phyloP scores from a whole-genome alignment of 306 rosid species.

The Lithocarpus polystachyus region DNA sequence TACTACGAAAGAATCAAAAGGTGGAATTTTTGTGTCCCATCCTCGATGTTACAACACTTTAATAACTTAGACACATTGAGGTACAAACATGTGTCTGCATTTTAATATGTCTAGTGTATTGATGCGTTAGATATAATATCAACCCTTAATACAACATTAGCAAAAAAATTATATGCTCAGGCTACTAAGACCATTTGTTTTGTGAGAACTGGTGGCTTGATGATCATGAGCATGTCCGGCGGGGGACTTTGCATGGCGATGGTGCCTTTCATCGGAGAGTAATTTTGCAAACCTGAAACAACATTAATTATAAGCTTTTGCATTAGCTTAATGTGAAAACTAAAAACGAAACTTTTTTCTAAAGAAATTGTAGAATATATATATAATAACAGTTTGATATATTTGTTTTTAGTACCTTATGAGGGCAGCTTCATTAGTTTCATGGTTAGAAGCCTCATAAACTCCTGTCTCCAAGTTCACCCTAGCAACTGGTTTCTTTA shows the following conservation, averaged over 20 bases:
- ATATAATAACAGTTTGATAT: background rate
- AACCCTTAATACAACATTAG: background rate
- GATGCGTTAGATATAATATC: too few relatives aligned
- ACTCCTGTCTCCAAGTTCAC: conserved; percentile 46
- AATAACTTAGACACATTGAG: too few relatives aligned
- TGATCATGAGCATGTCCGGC: conserved; percentile 10
- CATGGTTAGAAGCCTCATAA: conserved; percentile 20
- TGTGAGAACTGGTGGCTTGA: background rate
- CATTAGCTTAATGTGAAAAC: background rate
- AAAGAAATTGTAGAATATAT: background rate
- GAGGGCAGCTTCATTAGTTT: conserved; percentile 54
- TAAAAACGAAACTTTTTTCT: background rate
- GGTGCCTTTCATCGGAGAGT: conserved; percentile 46
- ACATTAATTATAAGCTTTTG: background rate
- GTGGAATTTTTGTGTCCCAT: background rate
- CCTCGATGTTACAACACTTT: background rate
- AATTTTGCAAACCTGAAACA: conserved; percentile 43
- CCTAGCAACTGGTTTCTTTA: conserved; percentile 52
- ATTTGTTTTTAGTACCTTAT: conserved; percentile 22
- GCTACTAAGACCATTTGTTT: background rate
- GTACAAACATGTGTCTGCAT: too few relatives aligned
- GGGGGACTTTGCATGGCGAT: conserved; percentile 30
- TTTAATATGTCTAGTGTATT: too few relatives aligned
- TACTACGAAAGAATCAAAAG: background rate
- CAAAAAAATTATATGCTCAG: background rate